A percentile compares a stretch with the other conserved stretches of the same genome.
Evolutionary conservation across 106 monocot species (phyloP).

Genomic region (Dioscorea alata): DNA sequence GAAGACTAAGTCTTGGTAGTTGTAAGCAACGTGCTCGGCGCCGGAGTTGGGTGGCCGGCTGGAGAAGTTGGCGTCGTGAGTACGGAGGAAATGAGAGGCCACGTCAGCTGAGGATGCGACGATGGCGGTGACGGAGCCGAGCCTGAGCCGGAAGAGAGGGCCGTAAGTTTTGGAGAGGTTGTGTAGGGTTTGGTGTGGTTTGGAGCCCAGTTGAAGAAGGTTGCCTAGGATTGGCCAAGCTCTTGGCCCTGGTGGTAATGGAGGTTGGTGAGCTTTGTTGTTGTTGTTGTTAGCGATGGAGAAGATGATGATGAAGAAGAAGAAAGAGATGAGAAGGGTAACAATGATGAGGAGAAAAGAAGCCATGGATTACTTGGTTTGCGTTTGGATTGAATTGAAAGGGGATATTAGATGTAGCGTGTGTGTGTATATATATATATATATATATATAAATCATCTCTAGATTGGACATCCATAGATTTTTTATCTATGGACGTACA

Average conservation of each 20-base stretch:
- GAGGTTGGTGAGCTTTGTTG: neutral
- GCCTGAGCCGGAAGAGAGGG: slow-evolving; percentile 27
- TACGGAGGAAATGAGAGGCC: slow-evolving; percentile 26
- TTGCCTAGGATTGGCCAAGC: slow-evolving; percentile 52
- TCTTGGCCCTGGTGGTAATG: slow-evolving; percentile 33
- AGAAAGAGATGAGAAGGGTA: neutral
- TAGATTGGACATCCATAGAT: too few relatives aligned
- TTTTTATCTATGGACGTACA: too few relatives aligned
- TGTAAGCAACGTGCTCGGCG: slow-evolving; percentile 55
- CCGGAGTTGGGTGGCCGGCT: slow-evolving; percentile 50
- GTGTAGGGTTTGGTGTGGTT: slow-evolving; percentile 41
- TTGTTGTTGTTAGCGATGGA: neutral
- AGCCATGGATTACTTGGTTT: neutral
- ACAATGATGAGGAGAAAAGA: neutral
- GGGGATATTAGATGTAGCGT: too few relatives aligned
- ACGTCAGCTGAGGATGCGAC: slow-evolving; percentile 33
- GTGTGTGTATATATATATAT: too few relatives aligned
- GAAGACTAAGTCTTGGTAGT: slow-evolving; percentile 42
- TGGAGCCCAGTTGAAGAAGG: slow-evolving; percentile 38
- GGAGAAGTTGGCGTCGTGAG: slow-evolving; percentile 43
- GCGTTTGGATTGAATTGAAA: too few relatives aligned
- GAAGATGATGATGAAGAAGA: slow-evolving; percentile 4
- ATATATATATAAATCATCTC: too few relatives aligned
- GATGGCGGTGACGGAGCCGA: slow-evolving; percentile 35
- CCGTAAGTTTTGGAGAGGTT: slow-evolving; percentile 31